Base-by-base conservation (phyloP, 495 filamentous ascomycete species). In the Lepraria neglecta region DNA sequence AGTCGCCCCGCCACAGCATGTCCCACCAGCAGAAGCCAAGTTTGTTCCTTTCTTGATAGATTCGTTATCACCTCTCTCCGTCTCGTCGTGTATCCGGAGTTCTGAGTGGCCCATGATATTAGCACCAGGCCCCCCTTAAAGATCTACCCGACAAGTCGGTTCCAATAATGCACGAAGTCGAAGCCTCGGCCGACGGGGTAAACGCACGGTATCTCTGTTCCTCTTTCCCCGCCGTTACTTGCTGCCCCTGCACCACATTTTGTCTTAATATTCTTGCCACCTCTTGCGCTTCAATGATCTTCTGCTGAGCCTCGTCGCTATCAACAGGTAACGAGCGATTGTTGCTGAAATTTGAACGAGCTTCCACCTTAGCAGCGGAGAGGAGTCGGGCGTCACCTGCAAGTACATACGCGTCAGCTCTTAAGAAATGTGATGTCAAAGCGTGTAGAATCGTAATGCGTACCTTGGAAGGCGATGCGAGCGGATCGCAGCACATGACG, bases 31-130 rank as follows among this genome's bases (percentile, higher is more conserved):
- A 19, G 46, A 21, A 17, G 58, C 51, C 10, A 54, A 3, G 42
- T 30, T 48, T 17, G 47, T 42, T 15, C 56, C 58, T 14, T 40
- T 24, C 72, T 90, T 91, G 66, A 95, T 82, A 7, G 85, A 87
- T 58, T 95, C 89, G 68, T 98, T 98, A 76, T 96, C 89, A 33
- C 92, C 91, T 40, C 89, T 80, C 73, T 97, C 94, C 48, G 88
- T 98, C 59, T 92, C 77, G 53, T 95, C 82, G 71, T 96, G 94
- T 68, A 98, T 96, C 17, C 83, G 78, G 56, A 98, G 77, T 71
- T 88, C 91, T 95, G 65, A 28, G 44, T 10, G 19, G 24, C 52
- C 42, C 17, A 1, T 19, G 9, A 0, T 10, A 0, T 61, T 28
- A 54, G 50, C 50, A 47, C 0, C 19, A 35, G 1, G n/a, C n/a